phyloP scores from a whole-genome alignment of 164 flowering plant genomes.

The Warburgia ugandensis region DNA sequence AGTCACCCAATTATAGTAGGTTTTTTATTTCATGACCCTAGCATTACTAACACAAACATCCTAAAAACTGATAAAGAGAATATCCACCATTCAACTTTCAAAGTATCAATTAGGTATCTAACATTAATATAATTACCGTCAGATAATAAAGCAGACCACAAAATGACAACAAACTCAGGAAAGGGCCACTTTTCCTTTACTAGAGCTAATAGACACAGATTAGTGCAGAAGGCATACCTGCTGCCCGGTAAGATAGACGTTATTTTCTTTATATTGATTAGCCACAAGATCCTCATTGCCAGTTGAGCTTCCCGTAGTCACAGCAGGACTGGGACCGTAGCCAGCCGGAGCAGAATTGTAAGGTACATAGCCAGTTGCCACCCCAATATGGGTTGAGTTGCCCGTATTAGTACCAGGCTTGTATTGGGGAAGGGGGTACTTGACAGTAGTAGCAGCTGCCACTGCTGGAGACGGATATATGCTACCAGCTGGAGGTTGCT shows the following conservation, averaged over 20 bases:
- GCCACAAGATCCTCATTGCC: conserved; percentile 57
- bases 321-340: conserved; percentile 49
- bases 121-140: too few relatives aligned
- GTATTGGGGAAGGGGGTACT: conserved; percentile 63
- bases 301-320: conserved; percentile 50
- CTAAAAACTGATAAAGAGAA: too few relatives aligned
- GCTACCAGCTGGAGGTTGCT: conserved; percentile 67
- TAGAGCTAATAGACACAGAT: too few relatives aligned
- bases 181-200: too few relatives aligned
- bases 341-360: conserved; percentile 56
- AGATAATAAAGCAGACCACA: too few relatives aligned
- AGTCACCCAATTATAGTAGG: too few relatives aligned
- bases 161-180: not conserved
- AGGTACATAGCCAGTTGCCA: conserved; percentile 56
- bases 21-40: too few relatives aligned
- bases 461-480: conserved; percentile 53
- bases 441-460: conserved; percentile 40
- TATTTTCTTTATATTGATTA: conserved; percentile 69
- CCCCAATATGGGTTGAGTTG: conserved; percentile 49
- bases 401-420: conserved; percentile 59
- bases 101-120: too few relatives aligned
- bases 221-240: conserved; percentile 45
- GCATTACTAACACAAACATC: too few relatives aligned
- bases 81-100: too few relatives aligned
- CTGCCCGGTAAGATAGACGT: conserved; percentile 59